phyloP scores from a whole-genome alignment of 306 rosid species.

The Acmispon strigosus region DNA sequence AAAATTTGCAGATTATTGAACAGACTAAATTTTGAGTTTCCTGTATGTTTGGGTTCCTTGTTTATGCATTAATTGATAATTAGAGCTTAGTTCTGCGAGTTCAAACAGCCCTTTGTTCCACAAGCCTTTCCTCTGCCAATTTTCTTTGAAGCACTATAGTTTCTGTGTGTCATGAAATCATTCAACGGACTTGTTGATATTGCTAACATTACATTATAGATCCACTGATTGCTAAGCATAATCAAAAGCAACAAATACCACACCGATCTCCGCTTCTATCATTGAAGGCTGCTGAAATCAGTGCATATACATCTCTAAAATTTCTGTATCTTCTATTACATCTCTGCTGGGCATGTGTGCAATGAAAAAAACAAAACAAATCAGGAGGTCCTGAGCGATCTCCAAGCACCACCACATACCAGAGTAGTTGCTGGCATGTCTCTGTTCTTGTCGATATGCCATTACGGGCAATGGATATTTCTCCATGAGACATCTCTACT shows the following conservation, averaged over 20 bases:
- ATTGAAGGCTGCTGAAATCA: neutral
- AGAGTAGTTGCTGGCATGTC: neutral
- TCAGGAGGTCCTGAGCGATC: neutral
- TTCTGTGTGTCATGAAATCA: neutral
- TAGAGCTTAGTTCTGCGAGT: neutral
- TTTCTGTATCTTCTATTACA: neutral
- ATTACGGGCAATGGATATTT: neutral
- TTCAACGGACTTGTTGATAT: neutral
- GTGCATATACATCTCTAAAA: neutral
- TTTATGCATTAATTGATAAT: conserved; percentile 5
- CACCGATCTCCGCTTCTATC: neutral
- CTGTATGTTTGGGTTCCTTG: neutral
- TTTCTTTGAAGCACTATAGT: neutral
- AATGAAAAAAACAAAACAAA: neutral
- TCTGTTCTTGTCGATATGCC: neutral
- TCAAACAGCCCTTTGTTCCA: neutral
- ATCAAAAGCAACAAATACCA: neutral
- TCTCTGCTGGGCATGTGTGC: neutral
- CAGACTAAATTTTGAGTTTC: neutral
- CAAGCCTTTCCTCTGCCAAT: neutral
- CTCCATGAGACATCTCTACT: neutral
- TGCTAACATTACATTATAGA: neutral
- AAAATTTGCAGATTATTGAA: neutral
- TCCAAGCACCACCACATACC: neutral
- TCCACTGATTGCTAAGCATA: neutral